These are phyloP conservation scores for Podila verticillata DNA, from an alignment of 192 early-diverging fungal species.

Conservation along the genomic window DNA sequence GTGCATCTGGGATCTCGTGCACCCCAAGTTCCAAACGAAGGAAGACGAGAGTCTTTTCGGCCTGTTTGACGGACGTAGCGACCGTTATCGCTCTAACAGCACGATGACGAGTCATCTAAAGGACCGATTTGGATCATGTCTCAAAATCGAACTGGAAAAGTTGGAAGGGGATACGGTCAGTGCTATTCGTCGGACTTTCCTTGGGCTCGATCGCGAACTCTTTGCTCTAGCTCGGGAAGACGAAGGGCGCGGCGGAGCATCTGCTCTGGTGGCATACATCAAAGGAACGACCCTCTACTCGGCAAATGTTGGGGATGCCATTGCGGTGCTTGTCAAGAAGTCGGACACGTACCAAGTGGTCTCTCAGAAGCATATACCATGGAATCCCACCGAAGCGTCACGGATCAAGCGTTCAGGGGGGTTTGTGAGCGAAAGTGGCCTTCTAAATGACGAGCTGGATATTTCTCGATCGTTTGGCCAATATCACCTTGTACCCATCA, in stretches of 20 bases:
- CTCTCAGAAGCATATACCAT: constrained; percentile 76
- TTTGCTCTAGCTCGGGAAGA: constrained; percentile 30
- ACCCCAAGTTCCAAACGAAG: constrained; percentile 82
- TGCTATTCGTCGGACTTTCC: constrained; percentile 85
- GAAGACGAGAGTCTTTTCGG: constrained; percentile 93
- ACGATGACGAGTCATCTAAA: constrained; percentile 74
- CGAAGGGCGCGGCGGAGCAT: constrained; percentile 73
- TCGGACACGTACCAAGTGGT: constrained; percentile 74
- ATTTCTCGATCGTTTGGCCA: constrained; percentile 89
- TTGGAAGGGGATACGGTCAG: constrained; percentile 66
- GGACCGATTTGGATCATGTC: constrained; percentile 71
- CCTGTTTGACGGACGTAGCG: constrained; percentile 79
- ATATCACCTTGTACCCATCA: constrained; percentile 81
- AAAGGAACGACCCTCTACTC: constrained; percentile 81
- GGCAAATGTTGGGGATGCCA: constrained; percentile 87
- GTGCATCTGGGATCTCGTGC: constrained; percentile 86
- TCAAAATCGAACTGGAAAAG: constrained; percentile 80
- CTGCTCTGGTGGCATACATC: constrained; percentile 84
- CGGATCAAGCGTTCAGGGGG: constrained; percentile 86
- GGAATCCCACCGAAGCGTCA: constrained; percentile 71
- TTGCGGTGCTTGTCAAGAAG: constrained; percentile 81
- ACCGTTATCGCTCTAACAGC: constrained; percentile 56
- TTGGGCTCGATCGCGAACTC: constrained; percentile 84
- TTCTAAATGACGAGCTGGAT: constrained; percentile 79
- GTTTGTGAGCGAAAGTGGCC: constrained; percentile 76